A percentile compares a stretch with the other conserved stretches of the same genome.
Conservation (phyloP, 768 basidiomycete species). For the Dendrothele bispora region DNA sequence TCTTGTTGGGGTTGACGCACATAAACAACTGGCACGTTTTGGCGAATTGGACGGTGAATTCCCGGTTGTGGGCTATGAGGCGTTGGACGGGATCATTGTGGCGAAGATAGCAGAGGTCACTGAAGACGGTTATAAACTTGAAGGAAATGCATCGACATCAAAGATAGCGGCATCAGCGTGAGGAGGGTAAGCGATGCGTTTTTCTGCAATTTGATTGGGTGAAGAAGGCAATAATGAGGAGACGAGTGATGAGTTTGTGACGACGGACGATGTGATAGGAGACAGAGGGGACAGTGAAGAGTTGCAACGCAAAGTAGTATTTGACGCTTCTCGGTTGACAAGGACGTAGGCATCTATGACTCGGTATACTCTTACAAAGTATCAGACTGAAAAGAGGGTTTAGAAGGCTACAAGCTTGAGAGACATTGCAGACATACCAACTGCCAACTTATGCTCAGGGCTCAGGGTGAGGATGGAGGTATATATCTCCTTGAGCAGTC, state of each 20-base stretch:
- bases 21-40: slow-evolving; percentile 87
- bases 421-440: slow-evolving; percentile 54
- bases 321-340: slow-evolving; percentile 93
- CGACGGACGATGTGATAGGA: slow-evolving; percentile 75
- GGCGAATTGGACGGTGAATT: slow-evolving; percentile 70
- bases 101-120: slow-evolving; percentile 83
- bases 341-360: slow-evolving; percentile 91
- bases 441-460: slow-evolving; percentile 68
- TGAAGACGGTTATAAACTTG: slow-evolving; percentile 94
- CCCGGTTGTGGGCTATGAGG: slow-evolving; percentile 67
- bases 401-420: neutral
- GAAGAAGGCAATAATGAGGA: slow-evolving; percentile 89
- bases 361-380: slow-evolving; percentile 82
- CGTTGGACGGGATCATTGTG: slow-evolving; percentile 79
- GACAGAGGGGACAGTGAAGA: slow-evolving; percentile 90
- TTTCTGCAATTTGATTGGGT: slow-evolving; percentile 84
- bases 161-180: no score
- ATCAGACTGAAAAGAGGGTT: slow-evolving; percentile 53
- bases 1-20: slow-evolving; percentile 88
- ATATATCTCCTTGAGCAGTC: slow-evolving; percentile 73
- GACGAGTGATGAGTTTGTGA: slow-evolving; percentile 70
- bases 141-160: slow-evolving; percentile 88
- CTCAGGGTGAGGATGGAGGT: slow-evolving; percentile 72
- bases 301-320: slow-evolving; percentile 87
- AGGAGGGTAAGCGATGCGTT: slow-evolving; percentile 56